Base-by-base conservation (phyloP, 2,329 filamentous ascomycete species). In the Aspergillus sp. region DNA sequence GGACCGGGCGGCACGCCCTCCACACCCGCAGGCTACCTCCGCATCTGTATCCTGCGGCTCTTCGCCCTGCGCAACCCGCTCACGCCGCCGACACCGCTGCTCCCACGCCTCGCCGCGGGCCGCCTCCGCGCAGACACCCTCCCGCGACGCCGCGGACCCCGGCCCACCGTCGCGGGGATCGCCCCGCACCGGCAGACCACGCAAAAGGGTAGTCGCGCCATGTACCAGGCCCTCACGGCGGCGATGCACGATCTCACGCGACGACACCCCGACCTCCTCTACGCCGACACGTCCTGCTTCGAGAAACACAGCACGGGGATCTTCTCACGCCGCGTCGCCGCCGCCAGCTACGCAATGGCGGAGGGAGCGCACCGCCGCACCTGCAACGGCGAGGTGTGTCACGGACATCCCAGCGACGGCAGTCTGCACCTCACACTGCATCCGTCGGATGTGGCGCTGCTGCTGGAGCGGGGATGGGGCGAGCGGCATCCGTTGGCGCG, bases 271-370 rank as follows among this genome's bases (percentile, higher is more conserved):
- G 70, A 73, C 1, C 71, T 70, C 14, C 77, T 88, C 51, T 81
- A 78, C 64, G 82, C 85, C 7, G 87, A 83, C 0, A 87, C 81
- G 1, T 90, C 86, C 1, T 92, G 88, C 65, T 86, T 94, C 60
- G 90, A 94, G 71, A 93, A 92, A 74, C 86, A 93, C 65, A 88
- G 88, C 40, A 80, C 89, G 5, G 89, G 87, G 0, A 78, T 95
- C 0, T 94, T 93, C 70, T 81, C 87, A 9, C 41, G 14, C 16
- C 1, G 77, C 75, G 2, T 77, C 55, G 10, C 52, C 48, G 40
- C 21, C 19, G 34, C 25, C 6, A 23, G 14, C 42, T 3, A 10
- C 36, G 36, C 14, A 36, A 23, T 41, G 19, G 14, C 50, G 49
- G 34, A 1, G 19, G 13, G 5, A 17, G 14, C 4, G 21, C 14